Conservation (phyloP, 2,329 filamentous ascomycete genomes). For the Apiospora marii region DNA sequence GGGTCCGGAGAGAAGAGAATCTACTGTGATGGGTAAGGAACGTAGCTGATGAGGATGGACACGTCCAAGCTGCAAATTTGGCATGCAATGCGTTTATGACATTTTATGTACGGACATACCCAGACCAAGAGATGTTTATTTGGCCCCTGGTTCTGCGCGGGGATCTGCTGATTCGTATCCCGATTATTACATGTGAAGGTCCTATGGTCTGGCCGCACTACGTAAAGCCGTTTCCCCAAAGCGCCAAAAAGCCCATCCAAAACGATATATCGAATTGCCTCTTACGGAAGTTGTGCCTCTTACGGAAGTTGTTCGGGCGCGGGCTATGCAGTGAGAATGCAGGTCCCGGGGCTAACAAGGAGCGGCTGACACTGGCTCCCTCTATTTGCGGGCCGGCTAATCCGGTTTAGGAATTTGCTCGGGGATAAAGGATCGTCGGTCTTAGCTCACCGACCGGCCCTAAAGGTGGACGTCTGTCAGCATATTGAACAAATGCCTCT, state of each 20-base stretch:
- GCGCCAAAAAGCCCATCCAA: not conserved
- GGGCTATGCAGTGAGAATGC: not conserved
- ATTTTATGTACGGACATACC: too few relatives aligned
- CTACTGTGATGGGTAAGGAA: too few relatives aligned
- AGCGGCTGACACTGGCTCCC: not conserved
- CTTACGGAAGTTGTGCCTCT: not conserved
- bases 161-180: too few relatives aligned
- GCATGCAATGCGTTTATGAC: too few relatives aligned
- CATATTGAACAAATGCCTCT: not conserved
- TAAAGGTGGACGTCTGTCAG: not conserved
- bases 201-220: not conserved
- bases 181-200: not conserved
- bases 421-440: not conserved
- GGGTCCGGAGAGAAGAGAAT: not conserved
- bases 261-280: not conserved
- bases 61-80: too few relatives aligned
- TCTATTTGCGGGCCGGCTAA: not conserved
- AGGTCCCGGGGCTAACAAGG: not conserved
- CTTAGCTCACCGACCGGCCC: not conserved
- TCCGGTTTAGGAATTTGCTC: constrained; percentile 12
- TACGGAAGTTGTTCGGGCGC: not conserved
- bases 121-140: too few relatives aligned
- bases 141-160: too few relatives aligned
- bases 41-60: too few relatives aligned
- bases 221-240: not conserved